Conservation (phyloP, 106 monocot genomes). For the Agapanthus africanus region DNA sequence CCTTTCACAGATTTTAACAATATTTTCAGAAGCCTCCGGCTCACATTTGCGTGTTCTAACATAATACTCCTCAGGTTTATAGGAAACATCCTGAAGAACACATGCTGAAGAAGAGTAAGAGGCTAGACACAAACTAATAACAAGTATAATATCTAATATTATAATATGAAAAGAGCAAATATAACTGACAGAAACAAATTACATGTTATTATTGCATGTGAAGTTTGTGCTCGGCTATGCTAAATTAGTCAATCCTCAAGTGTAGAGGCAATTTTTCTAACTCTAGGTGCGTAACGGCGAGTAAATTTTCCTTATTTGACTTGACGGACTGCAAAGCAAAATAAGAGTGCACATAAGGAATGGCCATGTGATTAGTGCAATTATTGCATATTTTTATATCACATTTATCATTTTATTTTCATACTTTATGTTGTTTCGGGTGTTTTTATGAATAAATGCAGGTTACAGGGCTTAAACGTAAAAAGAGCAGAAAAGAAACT, state of each 20-base stretch:
- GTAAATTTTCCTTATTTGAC: background rate
- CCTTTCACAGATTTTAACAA: constrained; percentile 85
- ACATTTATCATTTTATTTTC: too few relatives aligned
- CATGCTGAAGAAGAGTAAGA: background rate
- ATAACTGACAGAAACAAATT: too few relatives aligned
- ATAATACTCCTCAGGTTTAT: constrained; percentile 81
- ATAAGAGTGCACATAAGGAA: background rate
- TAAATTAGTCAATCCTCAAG: background rate
- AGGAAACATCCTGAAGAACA: constrained; percentile 72
- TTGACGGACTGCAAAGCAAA: too few relatives aligned
- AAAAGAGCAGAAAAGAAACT: too few relatives aligned
- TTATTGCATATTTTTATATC: too few relatives aligned
- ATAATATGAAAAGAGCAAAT: background rate
- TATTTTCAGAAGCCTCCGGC: constrained; percentile 61
- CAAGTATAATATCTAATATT: background rate
- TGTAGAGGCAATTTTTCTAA: background rate
- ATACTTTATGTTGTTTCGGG: too few relatives aligned
- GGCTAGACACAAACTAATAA: background rate
- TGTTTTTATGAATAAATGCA: too few relatives aligned
- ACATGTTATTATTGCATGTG: too few relatives aligned
- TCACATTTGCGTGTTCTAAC: constrained; percentile 90
- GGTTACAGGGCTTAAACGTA: too few relatives aligned
- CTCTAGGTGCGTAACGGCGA: background rate
- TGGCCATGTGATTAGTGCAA: too few relatives aligned
- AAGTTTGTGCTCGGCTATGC: too few relatives aligned